A percentile compares a stretch with the other conserved stretches of the same genome.
phyloP scores from a whole-genome alignment of 441 rosid species.

The Capsella rubella region DNA sequence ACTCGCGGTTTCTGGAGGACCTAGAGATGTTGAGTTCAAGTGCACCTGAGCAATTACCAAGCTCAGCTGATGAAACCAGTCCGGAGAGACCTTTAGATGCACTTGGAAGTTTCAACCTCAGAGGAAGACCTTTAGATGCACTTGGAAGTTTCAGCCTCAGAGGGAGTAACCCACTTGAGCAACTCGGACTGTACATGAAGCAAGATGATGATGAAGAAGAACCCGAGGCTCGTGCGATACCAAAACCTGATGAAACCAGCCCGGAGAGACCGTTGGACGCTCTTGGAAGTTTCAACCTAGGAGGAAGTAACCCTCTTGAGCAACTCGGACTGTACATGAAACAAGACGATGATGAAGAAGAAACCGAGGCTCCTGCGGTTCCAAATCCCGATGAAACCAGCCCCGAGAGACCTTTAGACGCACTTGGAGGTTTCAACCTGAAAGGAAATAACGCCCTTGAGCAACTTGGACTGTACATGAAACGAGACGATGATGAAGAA shows the following conservation, averaged over 20 bases:
- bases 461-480: slow-evolving; percentile 73
- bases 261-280: slow-evolving; percentile 59
- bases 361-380: slow-evolving; percentile 53
- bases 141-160: slow-evolving; percentile 69
- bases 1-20: slow-evolving; percentile 72
- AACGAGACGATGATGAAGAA: slow-evolving; percentile 52
- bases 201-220: slow-evolving; percentile 45
- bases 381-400: slow-evolving; percentile 53
- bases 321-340: slow-evolving; percentile 77
- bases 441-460: slow-evolving; percentile 66
- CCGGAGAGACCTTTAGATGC: slow-evolving; percentile 61
- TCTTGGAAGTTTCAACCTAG: slow-evolving; percentile 63
- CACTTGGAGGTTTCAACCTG: slow-evolving; percentile 64
- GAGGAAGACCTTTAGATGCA: slow-evolving; percentile 57
- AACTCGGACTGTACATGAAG: slow-evolving; percentile 75
- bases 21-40: slow-evolving; percentile 71
- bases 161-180: slow-evolving; percentile 70
- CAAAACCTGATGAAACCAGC: slow-evolving; percentile 54
- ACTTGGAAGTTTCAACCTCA: slow-evolving; percentile 67
- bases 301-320: slow-evolving; percentile 66
- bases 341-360: slow-evolving; percentile 53
- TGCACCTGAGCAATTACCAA: slow-evolving; percentile 56
- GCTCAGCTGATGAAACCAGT: slow-evolving; percentile 65
- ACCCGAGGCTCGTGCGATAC: neutral
- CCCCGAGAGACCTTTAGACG: slow-evolving; percentile 57